These are phyloP conservation scores for Acephala macrosclerotiorum DNA, from an alignment of 2,329 filamentous ascomycete genomes.

Conservation along the genomic window DNA sequence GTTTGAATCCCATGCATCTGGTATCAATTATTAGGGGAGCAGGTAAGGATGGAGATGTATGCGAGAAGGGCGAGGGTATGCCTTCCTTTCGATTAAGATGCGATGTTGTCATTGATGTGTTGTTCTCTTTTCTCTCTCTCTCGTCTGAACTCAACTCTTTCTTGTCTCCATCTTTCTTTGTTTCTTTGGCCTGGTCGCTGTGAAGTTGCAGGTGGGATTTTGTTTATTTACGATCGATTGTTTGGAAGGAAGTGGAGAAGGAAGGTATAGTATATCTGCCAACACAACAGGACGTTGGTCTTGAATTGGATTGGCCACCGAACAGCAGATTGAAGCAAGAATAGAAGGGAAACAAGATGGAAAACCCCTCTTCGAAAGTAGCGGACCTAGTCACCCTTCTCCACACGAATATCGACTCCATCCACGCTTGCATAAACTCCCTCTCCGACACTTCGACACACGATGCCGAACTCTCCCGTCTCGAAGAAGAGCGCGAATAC, in stretches of 20 bases:
- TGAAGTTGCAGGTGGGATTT: neutral
- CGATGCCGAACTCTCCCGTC: slow-evolving; percentile 36
- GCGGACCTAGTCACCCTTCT: slow-evolving; percentile 37
- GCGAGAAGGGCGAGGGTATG: neutral
- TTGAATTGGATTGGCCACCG: neutral
- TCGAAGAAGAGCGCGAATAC: slow-evolving; percentile 35
- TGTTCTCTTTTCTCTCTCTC: neutral
- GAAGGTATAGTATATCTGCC: slow-evolving; percentile 3
- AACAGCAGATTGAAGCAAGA: neutral
- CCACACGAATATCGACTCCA: slow-evolving; percentile 41
- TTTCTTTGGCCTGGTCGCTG: slow-evolving; percentile 1
- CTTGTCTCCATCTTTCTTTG: neutral
- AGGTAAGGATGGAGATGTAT: neutral
- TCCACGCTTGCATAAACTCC: slow-evolving; percentile 34
- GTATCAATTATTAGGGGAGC: neutral
- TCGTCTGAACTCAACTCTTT: neutral
- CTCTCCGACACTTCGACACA: slow-evolving; percentile 36
- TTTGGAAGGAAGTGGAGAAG: neutral
- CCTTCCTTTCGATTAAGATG: neutral
- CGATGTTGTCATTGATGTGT: neutral
- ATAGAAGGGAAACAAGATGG: slow-evolving; percentile 2
- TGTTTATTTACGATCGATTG: neutral
- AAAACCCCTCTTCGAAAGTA: slow-evolving; percentile 18
- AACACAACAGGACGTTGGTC: neutral
- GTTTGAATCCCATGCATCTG: neutral